Evolutionary conservation across 441 rosid genomes (phyloP).

Genomic region (Pelargonium citronellum): DNA sequence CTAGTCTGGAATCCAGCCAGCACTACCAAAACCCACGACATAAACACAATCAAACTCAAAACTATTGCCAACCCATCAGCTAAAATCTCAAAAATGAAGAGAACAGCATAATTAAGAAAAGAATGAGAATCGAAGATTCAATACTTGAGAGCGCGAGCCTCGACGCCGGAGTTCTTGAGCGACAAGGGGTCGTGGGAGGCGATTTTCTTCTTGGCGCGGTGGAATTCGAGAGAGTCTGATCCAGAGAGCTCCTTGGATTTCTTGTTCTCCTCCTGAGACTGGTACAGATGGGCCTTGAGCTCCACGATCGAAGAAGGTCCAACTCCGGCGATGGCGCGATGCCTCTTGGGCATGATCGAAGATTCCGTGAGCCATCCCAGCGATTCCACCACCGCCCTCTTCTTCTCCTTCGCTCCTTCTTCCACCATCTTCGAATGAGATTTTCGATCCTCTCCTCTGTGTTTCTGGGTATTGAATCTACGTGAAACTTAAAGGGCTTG

Average conservation of each 20-base stretch:
- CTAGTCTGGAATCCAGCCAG: neutral
- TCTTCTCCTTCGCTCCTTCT: conserved; percentile 44
- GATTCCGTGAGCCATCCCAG: conserved; percentile 96
- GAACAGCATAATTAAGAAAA: neutral
- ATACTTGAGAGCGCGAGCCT: conserved; percentile 66
- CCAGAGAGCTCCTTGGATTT: conserved; percentile 50
- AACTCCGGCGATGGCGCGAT: conserved; percentile 76
- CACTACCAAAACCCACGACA: neutral
- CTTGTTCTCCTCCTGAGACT: conserved; percentile 74
- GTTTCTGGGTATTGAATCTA: no score
- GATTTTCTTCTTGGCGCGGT: conserved; percentile 66
- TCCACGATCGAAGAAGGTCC: conserved; percentile 81
- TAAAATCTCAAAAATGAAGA: neutral
- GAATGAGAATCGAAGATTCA: neutral
- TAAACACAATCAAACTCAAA: neutral
- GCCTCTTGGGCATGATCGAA: conserved; percentile 77
- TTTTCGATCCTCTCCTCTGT: no score
- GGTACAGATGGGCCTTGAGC: conserved; percentile 86
- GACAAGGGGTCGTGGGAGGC: conserved; percentile 47
- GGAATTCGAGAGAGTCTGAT: conserved; percentile 49
- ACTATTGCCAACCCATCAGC: neutral
- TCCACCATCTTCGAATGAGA: conserved; percentile 27
- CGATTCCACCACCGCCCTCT: conserved; percentile 67
- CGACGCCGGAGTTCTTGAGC: conserved; percentile 71
- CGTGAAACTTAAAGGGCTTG: no score